Evolutionary conservation across 768 basidiomycete genomes (phyloP), one percentile per base, ranked within the genome.

Genomic region (Rhodotorula babjevae): DNA sequence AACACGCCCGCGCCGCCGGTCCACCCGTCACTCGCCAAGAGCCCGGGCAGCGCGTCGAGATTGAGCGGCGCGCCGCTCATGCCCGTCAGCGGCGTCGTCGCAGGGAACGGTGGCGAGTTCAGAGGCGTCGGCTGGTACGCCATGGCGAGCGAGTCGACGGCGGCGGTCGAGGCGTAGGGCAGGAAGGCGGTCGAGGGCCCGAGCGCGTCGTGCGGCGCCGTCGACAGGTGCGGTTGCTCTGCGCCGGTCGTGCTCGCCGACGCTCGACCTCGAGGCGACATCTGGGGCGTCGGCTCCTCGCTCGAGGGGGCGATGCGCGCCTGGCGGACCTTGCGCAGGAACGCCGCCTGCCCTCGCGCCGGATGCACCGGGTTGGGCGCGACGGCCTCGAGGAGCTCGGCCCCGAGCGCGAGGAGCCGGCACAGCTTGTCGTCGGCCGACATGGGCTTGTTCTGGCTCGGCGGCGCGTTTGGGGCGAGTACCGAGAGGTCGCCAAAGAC

Each of bases 311-410:
- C 23, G 27, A 76, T 61, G 25, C 71, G 67, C 0, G 74, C 71
- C 18, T 69, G 71, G 56, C 75, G 58, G 23, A 76, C 68, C 31
- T 70, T 67, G 42, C 72, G 72, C 15, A 76, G 72, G 61, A 71
- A 76, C 2, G 69, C 69, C 0, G 75, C 75, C 52, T 76, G 75
- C 10, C 68, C 60, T 23, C 53, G 29, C 1, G 69, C 52, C 7
- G 75, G 75, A 61, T 76, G 75, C 4, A 57, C 27, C n/a, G 42
- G 47, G 55, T 65, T 70, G 10, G 75, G 75, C 19, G 75, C 53
- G 67, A 76, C 65, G 27, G 75, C 68, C 52, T 76, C 71, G 63
- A 76, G 75, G 21, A 72, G 63, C n/a, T 72, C 71, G 55, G 75
- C 75, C 60, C 71, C 71, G 57, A 76, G 67, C 25, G 65, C 65